Percentiles rank a stretch among this genome's conserved stretches.
These are phyloP conservation scores for Iris pallida DNA, from an alignment of 116 monocot species.

Conservation along the genomic window DNA sequence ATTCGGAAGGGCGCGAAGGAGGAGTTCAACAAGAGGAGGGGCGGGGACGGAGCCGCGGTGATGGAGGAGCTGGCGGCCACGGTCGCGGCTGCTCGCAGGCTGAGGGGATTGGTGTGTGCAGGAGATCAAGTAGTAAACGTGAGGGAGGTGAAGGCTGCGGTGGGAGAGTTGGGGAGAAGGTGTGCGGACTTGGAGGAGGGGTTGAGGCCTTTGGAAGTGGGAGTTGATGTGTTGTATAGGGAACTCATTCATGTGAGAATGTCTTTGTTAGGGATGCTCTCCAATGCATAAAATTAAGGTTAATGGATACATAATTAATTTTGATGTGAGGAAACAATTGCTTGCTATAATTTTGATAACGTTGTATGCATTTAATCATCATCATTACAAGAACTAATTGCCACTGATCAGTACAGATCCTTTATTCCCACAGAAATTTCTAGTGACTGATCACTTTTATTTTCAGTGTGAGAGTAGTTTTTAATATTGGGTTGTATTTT, in stretches of 20 bases:
- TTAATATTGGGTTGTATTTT: no score
- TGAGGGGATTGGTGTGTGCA: background rate
- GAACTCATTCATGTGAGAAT: constrained; percentile 14
- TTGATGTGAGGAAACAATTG: no score
- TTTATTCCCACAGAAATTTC: no score
- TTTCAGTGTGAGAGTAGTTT: no score
- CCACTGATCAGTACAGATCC: no score
- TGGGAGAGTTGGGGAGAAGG: constrained; percentile 11
- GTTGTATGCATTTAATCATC: no score
- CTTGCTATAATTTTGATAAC: no score
- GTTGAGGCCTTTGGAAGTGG: background rate
- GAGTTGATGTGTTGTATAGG: constrained; percentile 21
- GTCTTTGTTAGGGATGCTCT: constrained; percentile 1
- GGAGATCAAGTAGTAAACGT: background rate
- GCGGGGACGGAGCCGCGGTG: background rate
- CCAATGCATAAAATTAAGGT: background rate
- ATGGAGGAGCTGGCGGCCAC: constrained; percentile 3
- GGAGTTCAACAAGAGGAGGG: constrained; percentile 15
- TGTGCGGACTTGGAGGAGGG: constrained; percentile 7
- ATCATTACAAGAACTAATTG: no score
- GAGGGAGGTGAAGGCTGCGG: background rate
- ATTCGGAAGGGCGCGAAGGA: constrained; percentile 14
- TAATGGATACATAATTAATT: no score
- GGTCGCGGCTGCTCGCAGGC: background rate
- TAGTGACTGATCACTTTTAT: no score